A percentile compares a stretch with the other conserved stretches of the same genome.
Conservation (phyloP, 108 stramenopile species). For the Discostella stelligeroides region DNA sequence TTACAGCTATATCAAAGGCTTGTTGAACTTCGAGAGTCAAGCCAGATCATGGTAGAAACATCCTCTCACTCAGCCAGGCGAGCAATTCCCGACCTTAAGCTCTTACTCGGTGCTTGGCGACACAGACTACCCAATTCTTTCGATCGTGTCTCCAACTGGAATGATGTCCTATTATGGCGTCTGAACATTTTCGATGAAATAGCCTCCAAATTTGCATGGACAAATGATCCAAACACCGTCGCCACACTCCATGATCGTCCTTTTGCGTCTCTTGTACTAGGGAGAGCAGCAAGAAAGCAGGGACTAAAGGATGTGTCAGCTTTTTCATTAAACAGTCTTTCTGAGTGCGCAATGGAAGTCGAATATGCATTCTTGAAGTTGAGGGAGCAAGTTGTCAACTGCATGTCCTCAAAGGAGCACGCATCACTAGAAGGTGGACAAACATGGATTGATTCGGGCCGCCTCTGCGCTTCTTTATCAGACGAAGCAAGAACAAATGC, state of each 20-base stretch:
- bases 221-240: conserved; percentile 69
- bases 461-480: conserved; percentile 76
- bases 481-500: conserved; percentile 28
- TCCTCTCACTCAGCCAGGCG: conserved; percentile 68
- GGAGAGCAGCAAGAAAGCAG: conserved; percentile 90
- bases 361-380: conserved; percentile 89
- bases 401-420: conserved; percentile 60
- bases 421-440: conserved; percentile 83
- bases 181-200: conserved; percentile 82
- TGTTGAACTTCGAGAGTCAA: conserved; percentile 93
- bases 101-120: conserved; percentile 88
- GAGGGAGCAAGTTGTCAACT: conserved; percentile 92
- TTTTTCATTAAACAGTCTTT: conserved; percentile 60
- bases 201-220: conserved; percentile 80
- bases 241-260: conserved; percentile 93
- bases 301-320: conserved; percentile 68
- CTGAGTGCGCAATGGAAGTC: conserved; percentile 82
- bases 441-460: conserved; percentile 94
- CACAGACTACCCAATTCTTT: conserved; percentile 91
- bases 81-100: conserved; percentile 90
- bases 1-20: conserved; percentile 89
- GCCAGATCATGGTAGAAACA: conserved; percentile 94
- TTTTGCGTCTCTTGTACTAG: conserved; percentile 86
- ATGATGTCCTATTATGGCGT: conserved; percentile 91
- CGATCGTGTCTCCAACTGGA: conserved; percentile 88